These are phyloP conservation scores for Xylaria sp. DNA, from an alignment of 2,329 filamentous ascomycete species.

Conservation along the genomic window DNA sequence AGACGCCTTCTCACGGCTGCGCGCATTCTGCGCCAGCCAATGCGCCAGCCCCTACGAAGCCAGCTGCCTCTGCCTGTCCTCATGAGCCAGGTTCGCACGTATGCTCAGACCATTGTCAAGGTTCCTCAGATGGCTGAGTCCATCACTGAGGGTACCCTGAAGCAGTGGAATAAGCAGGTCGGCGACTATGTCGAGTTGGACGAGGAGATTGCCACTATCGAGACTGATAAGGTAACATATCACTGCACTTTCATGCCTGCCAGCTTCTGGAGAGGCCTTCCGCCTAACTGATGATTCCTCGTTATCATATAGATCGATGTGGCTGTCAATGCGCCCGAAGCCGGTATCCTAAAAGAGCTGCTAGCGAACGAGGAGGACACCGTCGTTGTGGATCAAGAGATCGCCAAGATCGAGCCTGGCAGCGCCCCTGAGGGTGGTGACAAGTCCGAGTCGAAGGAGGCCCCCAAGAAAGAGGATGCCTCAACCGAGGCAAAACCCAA, in stretches of 20 bases:
- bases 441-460: slow-evolving; percentile 69
- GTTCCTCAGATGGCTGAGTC: slow-evolving; percentile 99
- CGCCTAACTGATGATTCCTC: slow-evolving; percentile 27
- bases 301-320: slow-evolving; percentile 83
- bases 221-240: slow-evolving; percentile 88
- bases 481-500: slow-evolving; percentile 53
- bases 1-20: slow-evolving; percentile 53
- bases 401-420: slow-evolving; percentile 86
- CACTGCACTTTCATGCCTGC: neutral
- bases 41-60: slow-evolving; percentile 56
- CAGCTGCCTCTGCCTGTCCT: slow-evolving; percentile 59
- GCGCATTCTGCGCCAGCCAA: slow-evolving; percentile 52
- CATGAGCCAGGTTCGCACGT: slow-evolving; percentile 67
- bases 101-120: slow-evolving; percentile 87
- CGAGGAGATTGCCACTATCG: slow-evolving; percentile 98
- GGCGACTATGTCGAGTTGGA: slow-evolving; percentile 95
- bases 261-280: neutral
- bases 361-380: slow-evolving; percentile 94
- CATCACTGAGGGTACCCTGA: slow-evolving; percentile 95
- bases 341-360: slow-evolving; percentile 91
- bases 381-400: slow-evolving; percentile 91
- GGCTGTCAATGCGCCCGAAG: slow-evolving; percentile 90
- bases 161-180: slow-evolving; percentile 91
- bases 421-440: slow-evolving; percentile 68
- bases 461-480: slow-evolving; percentile 61